Evolutionary conservation across 1,284 basidiomycete species (phyloP).

Genomic region (Ustilago trichophora): DNA sequence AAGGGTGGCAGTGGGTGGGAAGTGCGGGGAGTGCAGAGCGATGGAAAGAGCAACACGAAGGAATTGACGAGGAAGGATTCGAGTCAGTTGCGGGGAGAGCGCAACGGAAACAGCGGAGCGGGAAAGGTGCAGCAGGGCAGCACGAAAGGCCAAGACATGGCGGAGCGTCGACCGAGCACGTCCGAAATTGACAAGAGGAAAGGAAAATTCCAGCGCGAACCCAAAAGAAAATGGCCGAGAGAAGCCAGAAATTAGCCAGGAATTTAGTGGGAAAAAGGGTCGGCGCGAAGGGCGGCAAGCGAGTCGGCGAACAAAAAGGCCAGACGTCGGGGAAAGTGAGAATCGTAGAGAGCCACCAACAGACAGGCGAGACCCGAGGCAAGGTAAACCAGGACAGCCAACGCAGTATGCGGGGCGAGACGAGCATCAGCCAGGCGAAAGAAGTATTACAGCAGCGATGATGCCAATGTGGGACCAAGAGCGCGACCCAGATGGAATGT

Average conservation of each 20-base stretch:
- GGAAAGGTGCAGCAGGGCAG: constrained; percentile 3
- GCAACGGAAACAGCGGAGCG: constrained; percentile 2
- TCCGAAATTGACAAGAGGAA: constrained; percentile 20
- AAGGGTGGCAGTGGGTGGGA: background rate
- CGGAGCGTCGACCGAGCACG: constrained; percentile 30
- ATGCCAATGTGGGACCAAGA: no score
- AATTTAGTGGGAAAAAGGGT: background rate
- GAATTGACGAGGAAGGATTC: constrained; percentile 8
- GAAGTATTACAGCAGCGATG: no score
- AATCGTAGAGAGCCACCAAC: background rate
- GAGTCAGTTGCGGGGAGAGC: constrained; percentile 26
- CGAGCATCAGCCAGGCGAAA: no score
- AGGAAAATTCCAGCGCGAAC: background rate
- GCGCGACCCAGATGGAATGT: no score
- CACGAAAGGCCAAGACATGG: background rate
- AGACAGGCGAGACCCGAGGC: background rate
- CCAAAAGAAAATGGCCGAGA: no score
- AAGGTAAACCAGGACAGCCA: no score
- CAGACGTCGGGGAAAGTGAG: constrained; percentile 1
- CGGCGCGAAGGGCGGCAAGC: background rate
- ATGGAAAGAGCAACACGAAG: background rate
- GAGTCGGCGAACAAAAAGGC: background rate
- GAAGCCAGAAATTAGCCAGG: background rate
- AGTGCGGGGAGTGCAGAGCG: no score
- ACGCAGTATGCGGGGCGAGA: no score